Conservation (phyloP, 148 eudicot genomes). For the Rhododendron simsii region DNA sequence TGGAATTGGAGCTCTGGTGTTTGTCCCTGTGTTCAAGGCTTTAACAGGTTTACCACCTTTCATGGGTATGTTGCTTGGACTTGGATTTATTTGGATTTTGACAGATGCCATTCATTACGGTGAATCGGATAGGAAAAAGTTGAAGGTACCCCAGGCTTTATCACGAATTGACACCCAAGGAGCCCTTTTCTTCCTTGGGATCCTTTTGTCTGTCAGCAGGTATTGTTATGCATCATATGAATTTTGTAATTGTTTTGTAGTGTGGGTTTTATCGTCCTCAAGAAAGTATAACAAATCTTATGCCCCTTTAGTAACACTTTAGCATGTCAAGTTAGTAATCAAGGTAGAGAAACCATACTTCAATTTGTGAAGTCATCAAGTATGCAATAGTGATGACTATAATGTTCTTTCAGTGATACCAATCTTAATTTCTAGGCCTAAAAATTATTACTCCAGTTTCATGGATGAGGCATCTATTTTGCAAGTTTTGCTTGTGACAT, state of each 20-base stretch:
- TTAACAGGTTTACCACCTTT: conserved; percentile 92
- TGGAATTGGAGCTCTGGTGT: conserved; percentile 83
- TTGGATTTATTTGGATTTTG: conserved; percentile 91
- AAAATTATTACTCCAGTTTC: neutral
- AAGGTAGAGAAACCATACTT: neutral
- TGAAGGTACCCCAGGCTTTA: conserved; percentile 96
- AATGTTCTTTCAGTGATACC: neutral
- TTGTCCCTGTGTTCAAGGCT: conserved; percentile 89
- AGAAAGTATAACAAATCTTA: neutral
- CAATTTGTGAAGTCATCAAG: neutral
- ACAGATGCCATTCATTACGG: conserved; percentile 99
- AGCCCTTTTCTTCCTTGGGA: conserved; percentile 92
- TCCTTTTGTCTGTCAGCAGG: conserved; percentile 97
- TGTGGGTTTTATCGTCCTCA: no score
- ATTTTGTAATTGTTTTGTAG: neutral
- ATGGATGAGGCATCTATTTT: neutral
- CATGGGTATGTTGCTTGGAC: conserved; percentile 95
- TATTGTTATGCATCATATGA: conserved; percentile 13
- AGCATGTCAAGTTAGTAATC: conserved; percentile 1
- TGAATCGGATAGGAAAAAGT: conserved; percentile 77
- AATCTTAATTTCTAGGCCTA: neutral
- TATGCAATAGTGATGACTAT: neutral
- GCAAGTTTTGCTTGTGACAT: neutral
- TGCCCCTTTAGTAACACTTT: neutral
- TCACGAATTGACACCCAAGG: conserved; percentile 99